Evolutionary conservation across 148 eudicot species (phyloP).

Genomic region (Rhododendron vialii): DNA sequence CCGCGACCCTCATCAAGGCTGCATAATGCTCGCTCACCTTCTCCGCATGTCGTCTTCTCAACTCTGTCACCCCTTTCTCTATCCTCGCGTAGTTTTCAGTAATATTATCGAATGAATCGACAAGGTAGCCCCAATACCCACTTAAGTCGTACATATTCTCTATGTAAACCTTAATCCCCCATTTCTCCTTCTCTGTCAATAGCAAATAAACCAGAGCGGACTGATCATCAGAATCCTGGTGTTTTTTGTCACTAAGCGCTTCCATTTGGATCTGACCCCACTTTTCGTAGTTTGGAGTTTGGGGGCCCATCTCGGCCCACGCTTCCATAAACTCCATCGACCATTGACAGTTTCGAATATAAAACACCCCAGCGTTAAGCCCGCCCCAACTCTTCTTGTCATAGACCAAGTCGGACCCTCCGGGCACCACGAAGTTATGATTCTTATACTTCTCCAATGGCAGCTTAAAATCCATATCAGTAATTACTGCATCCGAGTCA

Average conservation of each 20-base stretch:
- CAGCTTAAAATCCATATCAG: constrained; percentile 67
- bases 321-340: constrained; percentile 55
- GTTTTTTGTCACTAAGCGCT: constrained; percentile 39
- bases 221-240: constrained; percentile 57
- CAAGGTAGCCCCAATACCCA: constrained; percentile 59
- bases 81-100: constrained; percentile 17
- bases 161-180: constrained; percentile 42
- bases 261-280: constrained; percentile 47
- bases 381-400: constrained; percentile 56
- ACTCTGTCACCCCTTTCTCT: constrained; percentile 20
- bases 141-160: constrained; percentile 41
- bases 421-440: constrained; percentile 50
- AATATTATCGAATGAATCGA: constrained; percentile 27
- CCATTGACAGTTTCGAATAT: constrained; percentile 49
- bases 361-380: background rate
- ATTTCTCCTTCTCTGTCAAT: constrained; percentile 39
- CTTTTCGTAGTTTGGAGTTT: constrained; percentile 44
- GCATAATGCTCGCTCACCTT: constrained; percentile 35
- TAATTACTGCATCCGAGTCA: constrained; percentile 67
- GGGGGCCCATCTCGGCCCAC: constrained; percentile 71
- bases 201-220: constrained; percentile 53
- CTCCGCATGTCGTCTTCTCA: constrained; percentile 50
- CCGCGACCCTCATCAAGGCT: constrained; percentile 6
- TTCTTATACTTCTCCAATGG: constrained; percentile 38
- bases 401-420: constrained; percentile 41